Evolutionary conservation across 2,329 filamentous ascomycete species (phyloP), one percentile per base, ranked within the genome.

Genomic region (Fusarium sp.): DNA sequence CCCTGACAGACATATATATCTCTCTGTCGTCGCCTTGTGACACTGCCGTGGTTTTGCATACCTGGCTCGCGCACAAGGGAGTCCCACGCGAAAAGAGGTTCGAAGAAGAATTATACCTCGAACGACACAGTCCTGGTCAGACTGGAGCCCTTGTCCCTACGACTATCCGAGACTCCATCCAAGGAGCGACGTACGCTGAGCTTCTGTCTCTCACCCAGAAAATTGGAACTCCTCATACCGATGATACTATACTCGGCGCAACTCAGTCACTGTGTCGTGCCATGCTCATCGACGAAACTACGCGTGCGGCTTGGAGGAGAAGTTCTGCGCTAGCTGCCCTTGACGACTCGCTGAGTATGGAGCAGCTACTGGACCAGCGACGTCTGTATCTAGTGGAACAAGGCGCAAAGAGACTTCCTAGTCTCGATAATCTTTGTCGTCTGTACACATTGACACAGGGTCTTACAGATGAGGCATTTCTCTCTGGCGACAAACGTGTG

Each of bases 151-250:
- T 40, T 8, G 15, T 71, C 11, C 63, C 69, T 6, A 18, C 59
- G 9, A 65, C 59, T 5, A 65, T 71, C 27, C 58, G 64, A 16
- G 41, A 56, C 5, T 55, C 67, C 3, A 58, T 70, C n/a, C 34
- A 52, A 6, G 44, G 41, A n/a, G 67, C 59, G 5, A 71, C 67
- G 0, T 62, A 70, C 30, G 62, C 63, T 0, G 69, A 71, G 22
- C 60, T 51, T 27, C 51, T 71, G 11, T 70, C 32, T 15, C 40
- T 68, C 20, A 12, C 62, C 1, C 67, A 68, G 38, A 70, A 43
- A 13, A 30, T 71, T 5, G 53, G 58, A 12, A 41, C 41, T 11
- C 38, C 60, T 2, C 40, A 30, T 18, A 3, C 38, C 11, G 20
- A 18, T 7, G 49, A 67, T 13, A 30, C 56, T 6, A 52, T 70